phyloP scores from a whole-genome alignment of 768 basidiomycete species.

The Phlebiopsis flavidoalba region DNA sequence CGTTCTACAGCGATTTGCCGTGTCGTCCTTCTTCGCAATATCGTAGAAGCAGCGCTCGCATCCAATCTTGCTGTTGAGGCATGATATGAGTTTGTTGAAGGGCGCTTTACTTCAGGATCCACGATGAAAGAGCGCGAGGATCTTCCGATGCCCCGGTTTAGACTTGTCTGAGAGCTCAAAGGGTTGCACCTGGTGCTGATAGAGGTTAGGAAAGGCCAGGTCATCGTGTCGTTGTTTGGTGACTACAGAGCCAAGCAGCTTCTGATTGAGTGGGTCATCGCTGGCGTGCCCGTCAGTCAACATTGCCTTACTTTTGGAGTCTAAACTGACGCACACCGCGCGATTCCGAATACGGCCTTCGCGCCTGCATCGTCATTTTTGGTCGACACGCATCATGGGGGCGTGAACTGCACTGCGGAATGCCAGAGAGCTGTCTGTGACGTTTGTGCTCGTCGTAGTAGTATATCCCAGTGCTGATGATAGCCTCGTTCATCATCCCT shows the following conservation, averaged over 20 bases:
- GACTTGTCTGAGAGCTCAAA: constrained; percentile 29
- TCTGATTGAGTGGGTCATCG: constrained; percentile 13
- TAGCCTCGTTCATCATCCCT: constrained; percentile 14
- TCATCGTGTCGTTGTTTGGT: constrained; percentile 23
- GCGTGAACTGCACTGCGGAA: constrained; percentile 25
- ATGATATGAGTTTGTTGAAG: constrained; percentile 28
- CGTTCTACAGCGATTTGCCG: not conserved
- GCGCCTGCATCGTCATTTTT: constrained; percentile 16
- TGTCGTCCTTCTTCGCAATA: not conserved
- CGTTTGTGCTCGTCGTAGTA: constrained; percentile 29
- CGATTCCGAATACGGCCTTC: constrained; percentile 9
- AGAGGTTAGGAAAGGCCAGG: constrained; percentile 34
- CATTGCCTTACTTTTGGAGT: too few species aligned
- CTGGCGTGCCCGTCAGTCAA: not conserved
- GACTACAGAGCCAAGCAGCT: constrained; percentile 23
- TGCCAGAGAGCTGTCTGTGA: constrained; percentile 21
- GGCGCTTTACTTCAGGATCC: constrained; percentile 24
- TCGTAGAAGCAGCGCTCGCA: constrained; percentile 14
- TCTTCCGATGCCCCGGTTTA: constrained; percentile 35
- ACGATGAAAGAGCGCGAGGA: constrained; percentile 33
- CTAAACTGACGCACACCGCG: constrained; percentile 9
- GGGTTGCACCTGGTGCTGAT: constrained; percentile 31
- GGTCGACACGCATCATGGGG: constrained; percentile 13
- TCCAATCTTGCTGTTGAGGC: constrained; percentile 29
- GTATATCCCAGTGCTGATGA: constrained; percentile 10